Evolutionary conservation across 495 filamentous ascomycete species (phyloP), one percentile per base, ranked within the genome.

Genomic region (Xylaria scruposa): DNA sequence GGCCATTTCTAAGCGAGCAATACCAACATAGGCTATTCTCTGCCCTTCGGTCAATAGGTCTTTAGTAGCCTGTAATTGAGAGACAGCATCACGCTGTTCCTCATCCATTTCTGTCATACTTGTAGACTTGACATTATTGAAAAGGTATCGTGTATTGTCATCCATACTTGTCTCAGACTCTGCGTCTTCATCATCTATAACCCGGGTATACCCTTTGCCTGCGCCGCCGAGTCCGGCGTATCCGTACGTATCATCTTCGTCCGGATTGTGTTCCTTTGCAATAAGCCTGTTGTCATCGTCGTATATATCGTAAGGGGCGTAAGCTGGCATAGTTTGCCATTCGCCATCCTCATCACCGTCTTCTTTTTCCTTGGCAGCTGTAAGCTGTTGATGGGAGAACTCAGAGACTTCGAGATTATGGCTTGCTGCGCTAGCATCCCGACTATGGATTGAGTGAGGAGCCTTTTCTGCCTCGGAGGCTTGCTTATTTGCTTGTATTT

Each of bases 51-150:
- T 99, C 31, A 99, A 87, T 12, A 99, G 84, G 73, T 95, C 91
- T 79, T 99, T 99, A 29, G 97, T 99, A 38, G 97, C 93, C 81
- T 98, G 92, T 79, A 99, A 90, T 80, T 99, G 96, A 60, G 92
- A 89, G 63, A 97, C 77, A 6, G 94, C 88, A 83, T 98, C 96
- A 59, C 95, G 88, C 73, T 89, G 88, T 73, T 93, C 93, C 26
- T 97, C 94, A 33, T 92, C 83, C 64, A 84, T 84, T 60, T 81
- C 83, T 51, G 80, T 79, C 53, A 89, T 84, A 58, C 87, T 86
- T 12, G 89, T 92, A 42, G 84, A 87, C 44, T 83, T 83, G 64
- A 82, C 78, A 53, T 89, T 88, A 78, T 93, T 95, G 82, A 99
- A 99, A 13, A 99, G 86, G 78, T 99, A 99, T 65, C 92, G 90